Percentiles rank a stretch among this genome's conserved stretches.
phyloP scores from a whole-genome alignment of 805 yeast species.

The Candida nitratophila region DNA sequence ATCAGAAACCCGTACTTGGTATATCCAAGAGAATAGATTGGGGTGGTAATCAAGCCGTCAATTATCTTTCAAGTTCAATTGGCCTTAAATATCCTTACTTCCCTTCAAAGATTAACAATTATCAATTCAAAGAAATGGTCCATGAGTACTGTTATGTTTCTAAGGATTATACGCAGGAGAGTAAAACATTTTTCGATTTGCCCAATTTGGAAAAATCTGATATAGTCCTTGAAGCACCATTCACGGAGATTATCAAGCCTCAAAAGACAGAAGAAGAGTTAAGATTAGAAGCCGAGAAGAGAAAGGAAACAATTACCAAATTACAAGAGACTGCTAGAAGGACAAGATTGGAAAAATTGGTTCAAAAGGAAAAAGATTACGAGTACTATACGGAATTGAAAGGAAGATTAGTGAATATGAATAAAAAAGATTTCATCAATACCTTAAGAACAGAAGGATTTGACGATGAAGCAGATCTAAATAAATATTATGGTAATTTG shows the following conservation, averaged over 20 bases:
- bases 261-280: conserved; percentile 83
- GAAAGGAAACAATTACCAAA: conserved; percentile 79
- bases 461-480: conserved; percentile 65
- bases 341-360: conserved; percentile 69
- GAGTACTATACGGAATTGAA: conserved; percentile 60
- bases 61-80: conserved; percentile 55
- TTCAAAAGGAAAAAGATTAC: conserved; percentile 74
- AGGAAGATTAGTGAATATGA: conserved; percentile 41
- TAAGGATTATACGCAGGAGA: conserved; percentile 56
- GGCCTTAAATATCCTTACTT: conserved; percentile 86
- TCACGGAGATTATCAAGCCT: conserved; percentile 53
- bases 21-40: conserved; percentile 79
- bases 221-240: conserved; percentile 76
- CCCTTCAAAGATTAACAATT: conserved; percentile 61
- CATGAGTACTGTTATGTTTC: conserved; percentile 78
- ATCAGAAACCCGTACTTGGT: conserved; percentile 58
- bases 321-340: conserved; percentile 91
- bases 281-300: conserved; percentile 64
- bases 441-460: conserved; percentile 68
- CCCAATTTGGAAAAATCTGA: conserved; percentile 64
- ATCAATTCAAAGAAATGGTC: conserved; percentile 61
- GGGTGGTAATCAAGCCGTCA: conserved; percentile 78
- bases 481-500: conserved; percentile 54
- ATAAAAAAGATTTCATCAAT: conserved; percentile 46
- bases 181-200: conserved; percentile 48